Evolutionary conservation across 495 filamentous ascomycete species (phyloP), one percentile per base, ranked within the genome.

Genomic region (Lepidopterella palustris): DNA sequence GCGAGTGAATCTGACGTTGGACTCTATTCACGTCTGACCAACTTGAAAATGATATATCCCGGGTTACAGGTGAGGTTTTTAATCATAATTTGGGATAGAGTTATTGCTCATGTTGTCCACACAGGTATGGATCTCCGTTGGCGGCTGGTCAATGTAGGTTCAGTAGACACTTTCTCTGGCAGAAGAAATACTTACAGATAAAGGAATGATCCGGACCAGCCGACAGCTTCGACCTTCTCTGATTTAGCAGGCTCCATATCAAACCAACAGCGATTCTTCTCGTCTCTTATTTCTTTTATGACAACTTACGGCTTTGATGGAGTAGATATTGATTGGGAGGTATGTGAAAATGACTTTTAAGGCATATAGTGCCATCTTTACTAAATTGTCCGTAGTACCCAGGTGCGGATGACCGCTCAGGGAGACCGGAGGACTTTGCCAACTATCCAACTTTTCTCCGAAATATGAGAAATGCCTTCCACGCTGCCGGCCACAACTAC

Each of bases 321-420:
- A 1, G 73, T 82, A 1, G 81, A 84, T 58, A 57, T 83, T 18
- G 72, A 76, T 53, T 76, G 71, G 74, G 71, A 81, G n/a, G n/a
- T n/a, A n/a, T n/a, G n/a, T n/a, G n/a, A n/a, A n/a, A n/a, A n/a
- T n/a, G n/a, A n/a, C n/a, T n/a, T n/a, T n/a, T n/a, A n/a, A n/a
- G n/a, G n/a, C n/a, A n/a, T n/a, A n/a, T n/a, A n/a, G n/a, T n/a
- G n/a, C n/a, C n/a, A n/a, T n/a, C n/a, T n/a, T n/a, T n/a, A n/a
- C n/a, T n/a, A n/a, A n/a, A n/a, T n/a, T n/a, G n/a, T n/a, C n/a
- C n/a, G n/a, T n/a, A n/a, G 57, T 83, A 81, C 61, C 81, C 82
- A 0, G 78, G 59, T 0, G 79, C 76, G 2, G 8, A 25, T 10
- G 79, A 81, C 45, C 70, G 80, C 4, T 72, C 75, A 4, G 80